These are phyloP conservation scores for Penicillium nucicola DNA, from an alignment of 495 filamentous ascomycete genomes.

Conservation along the genomic window DNA sequence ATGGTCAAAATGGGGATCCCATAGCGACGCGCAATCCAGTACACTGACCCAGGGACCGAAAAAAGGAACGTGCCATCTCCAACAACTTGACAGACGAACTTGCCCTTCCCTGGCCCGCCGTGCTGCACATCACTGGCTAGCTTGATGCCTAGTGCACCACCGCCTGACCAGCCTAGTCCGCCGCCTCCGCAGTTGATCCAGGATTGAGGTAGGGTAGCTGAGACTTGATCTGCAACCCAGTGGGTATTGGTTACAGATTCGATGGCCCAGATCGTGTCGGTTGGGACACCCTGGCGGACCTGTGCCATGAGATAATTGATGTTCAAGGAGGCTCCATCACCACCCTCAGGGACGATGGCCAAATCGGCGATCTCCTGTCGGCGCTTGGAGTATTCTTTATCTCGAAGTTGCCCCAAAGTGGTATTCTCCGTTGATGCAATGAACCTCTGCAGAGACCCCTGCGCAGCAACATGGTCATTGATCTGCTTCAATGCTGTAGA, in stretches of 20 bases:
- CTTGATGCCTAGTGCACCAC: constrained; percentile 83
- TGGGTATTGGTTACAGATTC: constrained; percentile 85
- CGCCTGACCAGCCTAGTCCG: constrained; percentile 93
- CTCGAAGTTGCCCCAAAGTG: constrained; percentile 53
- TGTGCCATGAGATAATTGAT: constrained; percentile 65
- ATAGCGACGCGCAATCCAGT: constrained; percentile 88
- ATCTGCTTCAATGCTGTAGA: constrained; percentile 71
- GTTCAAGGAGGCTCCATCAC: constrained; percentile 62
- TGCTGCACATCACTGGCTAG: constrained; percentile 66
- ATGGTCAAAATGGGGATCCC: constrained; percentile 86
- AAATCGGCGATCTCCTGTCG: constrained; percentile 55
- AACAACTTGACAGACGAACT: constrained; percentile 90
- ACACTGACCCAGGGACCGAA: constrained; percentile 81
- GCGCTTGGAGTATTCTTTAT: constrained; percentile 56
- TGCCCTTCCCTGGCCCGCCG: constrained; percentile 59
- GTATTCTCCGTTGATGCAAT: constrained; percentile 43
- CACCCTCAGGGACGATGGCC: constrained; percentile 49
- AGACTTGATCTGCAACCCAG: constrained; percentile 79
- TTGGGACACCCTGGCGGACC: constrained; percentile 62
- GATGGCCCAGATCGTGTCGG: constrained; percentile 78
- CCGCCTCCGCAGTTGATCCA: constrained; percentile 96
- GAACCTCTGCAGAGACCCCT: constrained; percentile 40
- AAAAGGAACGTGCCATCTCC: constrained; percentile 93
- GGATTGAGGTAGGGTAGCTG: constrained; percentile 69
- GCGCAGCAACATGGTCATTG: constrained; percentile 52